Base-by-base conservation (phyloP, 2,329 filamentous ascomycete genomes). In the Neurospora sp. region DNA sequence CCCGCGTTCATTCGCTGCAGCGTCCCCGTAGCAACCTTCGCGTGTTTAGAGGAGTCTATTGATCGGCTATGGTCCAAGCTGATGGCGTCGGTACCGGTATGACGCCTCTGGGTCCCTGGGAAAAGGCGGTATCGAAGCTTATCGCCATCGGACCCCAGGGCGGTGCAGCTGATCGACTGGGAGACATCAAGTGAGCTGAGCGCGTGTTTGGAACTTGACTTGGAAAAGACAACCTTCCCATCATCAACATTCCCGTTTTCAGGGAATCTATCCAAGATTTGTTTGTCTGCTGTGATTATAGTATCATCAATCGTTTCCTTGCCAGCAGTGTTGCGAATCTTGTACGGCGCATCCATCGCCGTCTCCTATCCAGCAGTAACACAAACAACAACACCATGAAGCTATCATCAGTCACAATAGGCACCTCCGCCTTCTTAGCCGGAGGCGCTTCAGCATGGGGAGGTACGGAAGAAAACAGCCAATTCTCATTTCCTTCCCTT, bases 371-470 rank as follows among this genome's bases (percentile, higher is more conserved):
- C 3, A n/a, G 28, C 15, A 33, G 52, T 62, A 33, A 15, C 52
- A 33, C 52, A 62, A 62, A 33, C 46, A 12, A 36, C 28, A 62
- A 15, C 52, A 70, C 28, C 6, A 77, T 77, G 75, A 75, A 69
- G 68, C 17, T 71, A 66, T 74, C 73, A 33, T 68, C 72, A 39
- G 15, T 75, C 19, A 70, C 70, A 38, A 12, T 74, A 4, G 67
- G 69, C 39, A 74, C 81, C 43, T 76, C 78, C 62, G 76, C 77
- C 69, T 70, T 80, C 36, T 81, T 79, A 10, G 43, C 43, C 38
- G 67, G 28, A 36, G 74, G 76, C 23, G 79, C 76, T 4, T 72
- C 76, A 62, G 82, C 81, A 68, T 83, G 82, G 82, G 82, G 82
- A 71, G 79, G 82, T 82, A 78, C 67, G 39, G 12, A 8, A 17